Evolutionary conservation across 495 filamentous ascomycete species (phyloP).

Genomic region (Margaritispora aquatica): DNA sequence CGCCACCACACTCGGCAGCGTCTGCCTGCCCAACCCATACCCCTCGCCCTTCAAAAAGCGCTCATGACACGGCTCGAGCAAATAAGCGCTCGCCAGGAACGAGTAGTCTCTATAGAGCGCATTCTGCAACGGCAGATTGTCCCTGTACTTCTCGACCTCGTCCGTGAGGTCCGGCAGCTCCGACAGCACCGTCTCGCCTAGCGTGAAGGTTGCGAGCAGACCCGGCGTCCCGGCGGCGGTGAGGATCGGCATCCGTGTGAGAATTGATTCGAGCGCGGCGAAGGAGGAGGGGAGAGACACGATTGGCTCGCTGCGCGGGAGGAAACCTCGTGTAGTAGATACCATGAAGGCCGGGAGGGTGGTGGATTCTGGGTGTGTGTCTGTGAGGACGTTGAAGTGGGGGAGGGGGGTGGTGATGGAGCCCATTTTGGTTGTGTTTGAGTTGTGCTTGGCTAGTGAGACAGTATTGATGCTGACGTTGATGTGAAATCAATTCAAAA

Average conservation of each 20-base stretch:
- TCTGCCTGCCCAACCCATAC: slow-evolving; percentile 69
- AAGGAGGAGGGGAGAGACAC: slow-evolving; percentile 62
- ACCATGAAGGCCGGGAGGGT: slow-evolving; percentile 80
- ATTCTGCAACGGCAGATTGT: slow-evolving; percentile 68
- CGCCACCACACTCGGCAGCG: slow-evolving; percentile 63
- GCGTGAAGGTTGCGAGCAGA: slow-evolving; percentile 62
- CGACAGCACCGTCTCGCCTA: slow-evolving; percentile 59
- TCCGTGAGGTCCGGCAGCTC: slow-evolving; percentile 71
- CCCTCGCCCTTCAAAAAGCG: slow-evolving; percentile 56
- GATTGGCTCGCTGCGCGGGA: slow-evolving; percentile 59
- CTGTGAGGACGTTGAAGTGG: slow-evolving; percentile 45
- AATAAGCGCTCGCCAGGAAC: slow-evolving; percentile 80
- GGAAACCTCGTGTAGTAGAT: slow-evolving; percentile 75
- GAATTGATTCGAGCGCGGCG: slow-evolving; percentile 56
- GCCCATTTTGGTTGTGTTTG: slow-evolving; percentile 20
- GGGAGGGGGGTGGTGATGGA: slow-evolving; percentile 13
- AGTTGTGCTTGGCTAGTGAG: too few relatives aligned
- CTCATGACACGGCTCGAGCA: slow-evolving; percentile 91
- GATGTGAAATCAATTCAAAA: too few relatives aligned
- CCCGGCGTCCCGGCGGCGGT: slow-evolving; percentile 63
- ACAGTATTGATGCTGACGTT: too few relatives aligned
- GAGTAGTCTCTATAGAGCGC: slow-evolving; percentile 86
- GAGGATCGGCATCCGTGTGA: slow-evolving; percentile 68
- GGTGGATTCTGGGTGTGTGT: slow-evolving; percentile 51
- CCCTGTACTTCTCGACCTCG: slow-evolving; percentile 59